Percentiles rank a stretch among this genome's conserved stretches.
phyloP scores from a whole-genome alignment of 73 alveolate species.

The Paramecium caudatum region DNA sequence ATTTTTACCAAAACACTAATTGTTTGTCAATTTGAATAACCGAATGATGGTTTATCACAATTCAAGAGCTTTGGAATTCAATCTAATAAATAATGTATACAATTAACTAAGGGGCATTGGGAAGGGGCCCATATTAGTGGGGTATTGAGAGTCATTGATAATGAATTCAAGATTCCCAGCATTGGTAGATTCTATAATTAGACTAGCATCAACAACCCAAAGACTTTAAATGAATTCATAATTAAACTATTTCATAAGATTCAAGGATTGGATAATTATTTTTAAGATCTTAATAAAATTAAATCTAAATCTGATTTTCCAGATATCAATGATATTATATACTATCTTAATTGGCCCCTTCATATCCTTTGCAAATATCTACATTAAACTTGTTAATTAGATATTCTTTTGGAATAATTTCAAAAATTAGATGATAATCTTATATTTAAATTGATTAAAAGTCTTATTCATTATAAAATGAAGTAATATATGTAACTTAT shows the following conservation, averaged over 20 bases:
- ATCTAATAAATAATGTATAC: neutral
- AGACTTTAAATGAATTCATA: neutral
- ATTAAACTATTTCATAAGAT: neutral
- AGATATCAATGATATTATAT: neutral
- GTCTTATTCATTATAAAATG: neutral
- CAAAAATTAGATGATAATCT: neutral
- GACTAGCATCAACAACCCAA: neutral
- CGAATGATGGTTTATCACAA: slow-evolving; percentile 6
- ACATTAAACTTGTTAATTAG: neutral
- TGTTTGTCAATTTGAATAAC: slow-evolving; percentile 65
- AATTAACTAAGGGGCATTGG: slow-evolving; percentile 41
- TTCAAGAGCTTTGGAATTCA: slow-evolving; percentile 22
- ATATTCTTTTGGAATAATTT: neutral
- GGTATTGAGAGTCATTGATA: neutral
- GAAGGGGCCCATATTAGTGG: slow-evolving; percentile 66
- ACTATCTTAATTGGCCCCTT: slow-evolving; percentile 25
- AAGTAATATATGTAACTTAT: neutral
- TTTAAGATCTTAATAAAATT: slow-evolving; percentile 47
- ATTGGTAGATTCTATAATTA: slow-evolving; percentile 56
- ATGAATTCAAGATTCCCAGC: neutral
- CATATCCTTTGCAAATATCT: neutral
- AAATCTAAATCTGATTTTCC: slow-evolving; percentile 58
- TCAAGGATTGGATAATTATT: neutral
- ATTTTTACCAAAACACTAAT: neutral
- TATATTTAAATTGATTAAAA: neutral